phyloP scores from a whole-genome alignment of 768 basidiomycete species.

The Pleurotus citrinopileatus region DNA sequence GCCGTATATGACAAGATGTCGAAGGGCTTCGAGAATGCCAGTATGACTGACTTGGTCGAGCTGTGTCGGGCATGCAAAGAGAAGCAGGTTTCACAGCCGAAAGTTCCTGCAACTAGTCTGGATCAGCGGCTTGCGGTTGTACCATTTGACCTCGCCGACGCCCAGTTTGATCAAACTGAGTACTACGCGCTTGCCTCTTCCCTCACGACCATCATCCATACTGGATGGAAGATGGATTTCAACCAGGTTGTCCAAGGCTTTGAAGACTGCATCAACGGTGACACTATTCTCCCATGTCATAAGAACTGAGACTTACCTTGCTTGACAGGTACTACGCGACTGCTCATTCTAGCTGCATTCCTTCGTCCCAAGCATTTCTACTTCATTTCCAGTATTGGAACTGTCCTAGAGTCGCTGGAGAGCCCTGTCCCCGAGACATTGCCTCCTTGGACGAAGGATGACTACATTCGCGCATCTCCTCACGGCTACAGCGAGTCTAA shows the following conservation, averaged over 20 bases:
- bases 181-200: conserved; percentile 8
- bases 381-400: conserved; percentile 14
- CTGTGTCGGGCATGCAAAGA: conserved; percentile 3
- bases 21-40: conserved; percentile 1
- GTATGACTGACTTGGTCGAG: background rate
- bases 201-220: conserved; percentile 14
- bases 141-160: conserved; percentile 12
- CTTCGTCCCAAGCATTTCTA: conserved; percentile 14
- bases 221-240: conserved; percentile 17
- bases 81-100: background rate
- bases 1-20: conserved; percentile 12
- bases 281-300: background rate
- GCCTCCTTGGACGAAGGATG: conserved; percentile 1
- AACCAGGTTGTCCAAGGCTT: conserved; percentile 13
- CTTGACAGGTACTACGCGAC: conserved; percentile 12
- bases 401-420: conserved; percentile 3
- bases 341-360: conserved; percentile 13
- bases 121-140: conserved; percentile 13
- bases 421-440: conserved; percentile 12
- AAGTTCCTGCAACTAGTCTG: background rate
- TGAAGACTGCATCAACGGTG: conserved; percentile 12
- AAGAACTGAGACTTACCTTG: background rate
- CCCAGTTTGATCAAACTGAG: conserved; percentile 2
- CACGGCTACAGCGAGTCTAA: conserved; percentile 16
- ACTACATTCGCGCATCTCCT: conserved; percentile 3